Conservation (phyloP, 2,329 filamentous ascomycete genomes). For the Aaosphaeria arxii region DNA sequence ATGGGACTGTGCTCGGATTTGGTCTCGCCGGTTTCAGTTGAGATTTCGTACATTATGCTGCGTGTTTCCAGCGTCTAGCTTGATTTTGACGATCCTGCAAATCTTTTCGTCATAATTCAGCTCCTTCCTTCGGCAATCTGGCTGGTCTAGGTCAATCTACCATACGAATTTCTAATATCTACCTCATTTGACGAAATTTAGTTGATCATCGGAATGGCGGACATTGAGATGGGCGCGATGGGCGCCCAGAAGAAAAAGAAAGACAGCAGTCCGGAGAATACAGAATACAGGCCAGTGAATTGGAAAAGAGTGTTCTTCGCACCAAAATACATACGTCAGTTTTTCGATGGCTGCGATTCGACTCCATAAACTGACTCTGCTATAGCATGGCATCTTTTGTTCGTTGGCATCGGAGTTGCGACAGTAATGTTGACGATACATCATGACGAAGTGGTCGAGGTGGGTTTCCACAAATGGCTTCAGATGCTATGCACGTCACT, state of each 20-base stretch:
- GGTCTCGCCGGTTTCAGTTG: neutral
- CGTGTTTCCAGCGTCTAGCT: neutral
- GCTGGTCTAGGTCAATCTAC: too few species aligned
- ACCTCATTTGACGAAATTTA: neutral
- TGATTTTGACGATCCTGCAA: neutral
- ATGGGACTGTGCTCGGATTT: neutral
- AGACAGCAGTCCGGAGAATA: constrained; percentile 20
- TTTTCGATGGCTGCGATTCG: neutral
- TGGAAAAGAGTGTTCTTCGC: constrained; percentile 33
- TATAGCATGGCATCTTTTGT: constrained; percentile 30
- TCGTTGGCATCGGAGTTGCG: constrained; percentile 20
- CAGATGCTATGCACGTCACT: neutral
- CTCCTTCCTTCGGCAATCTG: neutral
- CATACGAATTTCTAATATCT: too few species aligned
- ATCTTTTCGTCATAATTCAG: neutral
- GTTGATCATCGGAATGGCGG: constrained; percentile 3
- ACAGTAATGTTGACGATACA: constrained; percentile 28
- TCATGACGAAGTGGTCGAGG: constrained; percentile 30
- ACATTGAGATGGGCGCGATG: constrained; percentile 30
- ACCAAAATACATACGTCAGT: constrained; percentile 35
- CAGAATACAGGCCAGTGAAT: constrained; percentile 29
- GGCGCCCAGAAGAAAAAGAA: constrained; percentile 16
- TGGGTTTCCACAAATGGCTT: constrained; percentile 8
- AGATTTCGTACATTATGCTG: neutral
- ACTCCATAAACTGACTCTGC: neutral